A percentile compares a stretch with the other conserved stretches of the same genome.
These are phyloP conservation scores for Tuber indicum DNA, from an alignment of 495 filamentous ascomycete genomes.

Conservation along the genomic window DNA sequence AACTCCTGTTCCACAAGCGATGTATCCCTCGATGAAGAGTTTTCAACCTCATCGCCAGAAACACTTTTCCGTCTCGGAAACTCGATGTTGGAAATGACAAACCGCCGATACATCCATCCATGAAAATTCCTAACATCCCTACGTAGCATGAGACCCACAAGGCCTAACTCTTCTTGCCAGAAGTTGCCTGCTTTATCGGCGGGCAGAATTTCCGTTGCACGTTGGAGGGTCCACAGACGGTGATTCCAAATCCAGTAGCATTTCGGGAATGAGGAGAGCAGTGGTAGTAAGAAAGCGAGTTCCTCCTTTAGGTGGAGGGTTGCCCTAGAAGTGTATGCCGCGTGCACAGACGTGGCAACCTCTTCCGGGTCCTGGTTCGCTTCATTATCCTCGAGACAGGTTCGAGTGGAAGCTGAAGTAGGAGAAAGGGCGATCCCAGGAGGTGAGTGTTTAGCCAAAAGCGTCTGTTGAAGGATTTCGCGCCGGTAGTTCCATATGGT, in stretches of 20 bases:
- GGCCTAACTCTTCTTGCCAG: constrained; percentile 74
- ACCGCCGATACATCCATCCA: constrained; percentile 86
- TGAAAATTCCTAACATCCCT: constrained; percentile 91
- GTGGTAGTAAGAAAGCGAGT: constrained; percentile 69
- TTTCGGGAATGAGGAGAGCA: constrained; percentile 81
- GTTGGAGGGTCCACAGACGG: constrained; percentile 75
- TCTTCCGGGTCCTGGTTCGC: constrained; percentile 12
- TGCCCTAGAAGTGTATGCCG: constrained; percentile 13
- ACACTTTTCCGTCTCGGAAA: constrained; percentile 48
- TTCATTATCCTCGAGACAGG: constrained; percentile 40
- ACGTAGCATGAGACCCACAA: constrained; percentile 78
- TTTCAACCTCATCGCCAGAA: background rate
- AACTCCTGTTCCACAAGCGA: constrained; percentile 71
- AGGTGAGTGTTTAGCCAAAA: constrained; percentile 43
- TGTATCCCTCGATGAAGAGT: background rate
- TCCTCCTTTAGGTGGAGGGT: constrained; percentile 53
- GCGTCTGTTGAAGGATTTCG: constrained; percentile 48
- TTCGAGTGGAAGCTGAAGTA: constrained; percentile 9
- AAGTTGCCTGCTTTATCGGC: constrained; percentile 51
- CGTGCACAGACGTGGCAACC: constrained; percentile 34
- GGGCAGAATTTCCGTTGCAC: constrained; percentile 59
- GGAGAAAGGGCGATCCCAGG: constrained; percentile 31
- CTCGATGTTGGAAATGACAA: constrained; percentile 65
- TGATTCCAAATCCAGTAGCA: constrained; percentile 99
- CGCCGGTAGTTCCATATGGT: constrained; percentile 96